Evolutionary conservation across 305 asterid genomes (phyloP).

Genomic region (Fraxinus latifolia): DNA sequence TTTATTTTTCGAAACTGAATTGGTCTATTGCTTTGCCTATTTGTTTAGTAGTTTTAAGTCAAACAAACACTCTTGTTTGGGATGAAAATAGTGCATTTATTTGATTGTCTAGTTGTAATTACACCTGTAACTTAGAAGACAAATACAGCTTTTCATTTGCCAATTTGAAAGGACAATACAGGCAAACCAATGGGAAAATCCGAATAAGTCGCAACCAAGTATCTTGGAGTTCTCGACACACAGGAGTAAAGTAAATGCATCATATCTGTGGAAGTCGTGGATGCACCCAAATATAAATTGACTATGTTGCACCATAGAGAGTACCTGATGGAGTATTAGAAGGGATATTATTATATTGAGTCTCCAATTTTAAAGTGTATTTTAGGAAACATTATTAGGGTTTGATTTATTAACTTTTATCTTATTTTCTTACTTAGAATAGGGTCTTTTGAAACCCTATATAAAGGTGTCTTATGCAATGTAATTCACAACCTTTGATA

Average conservation of each 20-base stretch:
- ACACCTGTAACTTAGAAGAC: neutral
- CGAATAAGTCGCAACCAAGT: neutral
- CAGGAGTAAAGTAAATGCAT: neutral
- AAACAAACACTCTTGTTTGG: neutral
- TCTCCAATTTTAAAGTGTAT: too few relatives aligned
- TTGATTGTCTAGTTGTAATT: neutral
- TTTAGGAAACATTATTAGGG: too few relatives aligned
- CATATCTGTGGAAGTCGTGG: neutral
- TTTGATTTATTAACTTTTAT: too few relatives aligned
- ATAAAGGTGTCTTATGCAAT: too few relatives aligned
- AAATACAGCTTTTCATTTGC: neutral
- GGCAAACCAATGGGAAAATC: neutral
- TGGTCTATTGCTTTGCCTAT: neutral
- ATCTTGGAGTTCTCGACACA: neutral
- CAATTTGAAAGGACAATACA: conserved; percentile 6
- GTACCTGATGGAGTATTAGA: conserved; percentile 13
- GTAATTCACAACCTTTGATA: too few relatives aligned
- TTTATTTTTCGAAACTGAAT: neutral
- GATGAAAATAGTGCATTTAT: neutral
- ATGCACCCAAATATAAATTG: conserved; percentile 3
- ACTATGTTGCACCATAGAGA: conserved; percentile 27
- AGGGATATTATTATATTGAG: too few relatives aligned
- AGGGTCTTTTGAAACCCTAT: too few relatives aligned
- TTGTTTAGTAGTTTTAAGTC: neutral
- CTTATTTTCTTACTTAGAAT: too few relatives aligned